These are phyloP conservation scores for Suhomyces anneliseae DNA, from an alignment of 1,139 yeast genomes.

Conservation along the genomic window DNA sequence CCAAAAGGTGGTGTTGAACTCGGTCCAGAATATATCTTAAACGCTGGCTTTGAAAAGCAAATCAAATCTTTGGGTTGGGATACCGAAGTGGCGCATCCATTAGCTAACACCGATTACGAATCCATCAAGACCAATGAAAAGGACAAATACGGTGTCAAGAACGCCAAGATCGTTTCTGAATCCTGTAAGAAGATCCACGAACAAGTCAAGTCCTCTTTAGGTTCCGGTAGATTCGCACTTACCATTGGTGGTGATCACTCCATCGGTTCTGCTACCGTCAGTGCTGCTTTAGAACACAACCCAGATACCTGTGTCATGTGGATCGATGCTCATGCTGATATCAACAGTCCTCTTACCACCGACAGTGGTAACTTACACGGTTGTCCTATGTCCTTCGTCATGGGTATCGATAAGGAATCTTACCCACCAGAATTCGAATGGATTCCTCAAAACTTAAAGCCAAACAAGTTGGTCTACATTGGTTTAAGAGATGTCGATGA, in stretches of 20 bases:
- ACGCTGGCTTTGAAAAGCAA: conserved; percentile 68
- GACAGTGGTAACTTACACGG: conserved; percentile 94
- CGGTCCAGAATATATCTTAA: conserved; percentile 81
- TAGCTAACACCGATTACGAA: conserved; percentile 50
- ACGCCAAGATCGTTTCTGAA: conserved; percentile 74
- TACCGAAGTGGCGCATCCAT: conserved; percentile 56
- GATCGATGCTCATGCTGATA: conserved; percentile 98
- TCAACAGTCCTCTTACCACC: conserved; percentile 86
- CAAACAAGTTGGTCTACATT: conserved; percentile 81
- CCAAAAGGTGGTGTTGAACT: conserved; percentile 90
- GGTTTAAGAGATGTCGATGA: conserved; percentile 93
- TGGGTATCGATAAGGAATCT: conserved; percentile 67
- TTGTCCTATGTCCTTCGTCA: conserved; percentile 87
- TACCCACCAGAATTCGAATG: conserved; percentile 74
- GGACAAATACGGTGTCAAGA: conserved; percentile 62
- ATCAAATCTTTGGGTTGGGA: conserved; percentile 73
- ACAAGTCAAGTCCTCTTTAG: conserved; percentile 52
- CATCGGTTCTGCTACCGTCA: conserved; percentile 89
- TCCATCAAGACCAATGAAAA: conserved; percentile 37
- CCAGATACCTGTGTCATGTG: conserved; percentile 91
- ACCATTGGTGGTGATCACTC: conserved; percentile 98
- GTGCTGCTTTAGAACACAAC: conserved; percentile 74
- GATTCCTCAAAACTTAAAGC: conserved; percentile 72
- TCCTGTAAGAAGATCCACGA: conserved; percentile 66
- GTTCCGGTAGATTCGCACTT: conserved; percentile 63